Conservation (phyloP, 192 early-diverging fungal species). For the Backusella macrospora region DNA sequence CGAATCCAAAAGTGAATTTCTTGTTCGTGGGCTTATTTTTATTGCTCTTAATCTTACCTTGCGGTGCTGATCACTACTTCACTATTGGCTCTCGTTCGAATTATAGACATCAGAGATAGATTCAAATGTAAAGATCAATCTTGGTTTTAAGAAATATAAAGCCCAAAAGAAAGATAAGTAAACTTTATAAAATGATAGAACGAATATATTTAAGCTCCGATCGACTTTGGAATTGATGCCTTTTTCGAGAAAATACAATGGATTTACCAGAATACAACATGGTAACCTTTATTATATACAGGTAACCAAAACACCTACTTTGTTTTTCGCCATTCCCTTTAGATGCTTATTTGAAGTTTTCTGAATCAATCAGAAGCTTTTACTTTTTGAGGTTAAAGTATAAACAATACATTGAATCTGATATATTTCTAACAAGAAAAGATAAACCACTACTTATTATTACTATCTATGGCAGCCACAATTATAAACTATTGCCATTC, state of each 20-base stretch:
- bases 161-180: neutral
- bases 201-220: neutral
- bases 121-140: slow-evolving; percentile 3
- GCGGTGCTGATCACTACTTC: slow-evolving; percentile 4
- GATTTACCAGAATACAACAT: neutral
- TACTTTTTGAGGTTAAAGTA: too few relatives aligned
- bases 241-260: neutral
- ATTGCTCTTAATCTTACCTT: slow-evolving; percentile 6
- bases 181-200: slow-evolving; percentile 5
- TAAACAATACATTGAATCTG: too few relatives aligned
- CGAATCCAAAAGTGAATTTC: neutral
- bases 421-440: too few relatives aligned
- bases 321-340: too few relatives aligned
- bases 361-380: too few relatives aligned
- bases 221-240: neutral
- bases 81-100: slow-evolving; percentile 13
- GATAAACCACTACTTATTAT: too few relatives aligned
- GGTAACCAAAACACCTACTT: too few relatives aligned
- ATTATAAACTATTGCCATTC: too few relatives aligned
- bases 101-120: slow-evolving; percentile 13
- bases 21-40: neutral
- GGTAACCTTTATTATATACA: too few relatives aligned
- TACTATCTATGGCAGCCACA: too few relatives aligned
- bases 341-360: too few relatives aligned
- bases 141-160: slow-evolving; percentile 11